Base-by-base conservation (phyloP, 176 grass and related monocot species). In the Aegilops sharonensis region DNA sequence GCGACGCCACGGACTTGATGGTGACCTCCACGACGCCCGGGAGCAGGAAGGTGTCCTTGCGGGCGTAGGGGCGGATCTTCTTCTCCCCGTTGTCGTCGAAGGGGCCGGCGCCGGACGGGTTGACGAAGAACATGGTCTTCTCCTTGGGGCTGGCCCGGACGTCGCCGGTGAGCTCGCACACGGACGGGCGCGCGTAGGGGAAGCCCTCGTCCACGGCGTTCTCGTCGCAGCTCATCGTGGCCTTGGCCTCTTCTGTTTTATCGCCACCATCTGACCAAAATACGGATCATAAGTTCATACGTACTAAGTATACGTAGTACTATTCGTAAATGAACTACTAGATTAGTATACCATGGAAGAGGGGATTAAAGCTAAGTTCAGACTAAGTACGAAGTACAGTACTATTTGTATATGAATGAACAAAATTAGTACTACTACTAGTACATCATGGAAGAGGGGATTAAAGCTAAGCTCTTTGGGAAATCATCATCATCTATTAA, bases 141-240 rank as follows among this genome's bases (percentile, higher is more conserved):
- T 91, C 48, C 85, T 77, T 79, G 25, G 93, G 84, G 8, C 65
- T 89, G 52, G 95, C 80, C 25, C 95, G 78, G 72, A 98, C 81
- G 9, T 98, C 95, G 14, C 95, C 95, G 29, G 88, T 70, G 79
- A 98, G 89, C 74, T 95, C 93, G 40, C 95, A 98, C 3, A 91
- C 87, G 3, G 62, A 67, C 4, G 93, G 91, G 1, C 95, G 89
- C 24, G 95, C 92, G 64, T 97, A 95, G 0, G 94, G 94, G 80
- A 95, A 95, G 29, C 94, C 94, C 81, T 93, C 64, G 67, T 95
- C 91, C 0, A 79, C 76, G 59, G 89, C 64, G 39, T 95, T 91
- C 77, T 95, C 94, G 21, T 95, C 94, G 69, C 94, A 95, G 35
- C 52, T 78, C 25, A 95, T 86, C 78, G 83, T 73, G 48, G 93